Conservation (phyloP, 306 rosid species). For the Sesbania bispinosa region DNA sequence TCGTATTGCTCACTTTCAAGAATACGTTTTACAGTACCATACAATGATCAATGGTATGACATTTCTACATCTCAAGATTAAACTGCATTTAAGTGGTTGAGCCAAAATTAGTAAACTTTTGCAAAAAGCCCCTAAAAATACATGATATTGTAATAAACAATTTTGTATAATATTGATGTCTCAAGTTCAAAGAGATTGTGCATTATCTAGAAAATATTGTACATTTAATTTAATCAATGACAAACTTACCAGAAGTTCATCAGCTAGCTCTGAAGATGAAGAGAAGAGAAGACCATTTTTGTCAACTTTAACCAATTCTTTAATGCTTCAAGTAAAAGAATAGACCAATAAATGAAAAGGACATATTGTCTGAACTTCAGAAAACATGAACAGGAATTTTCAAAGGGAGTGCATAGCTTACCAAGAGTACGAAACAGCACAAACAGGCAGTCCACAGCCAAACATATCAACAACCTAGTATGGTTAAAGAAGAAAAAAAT, state of each 20-base stretch:
- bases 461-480: constrained; percentile 95
- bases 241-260: constrained; percentile 78
- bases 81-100: no score
- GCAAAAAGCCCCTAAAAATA: no score
- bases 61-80: no score
- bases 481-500: constrained; percentile 1
- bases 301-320: constrained; percentile 83
- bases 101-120: no score
- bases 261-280: constrained; percentile 90
- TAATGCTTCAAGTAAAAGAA: constrained; percentile 53
- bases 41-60: no score
- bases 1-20: no score
- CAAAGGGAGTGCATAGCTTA: constrained; percentile 25
- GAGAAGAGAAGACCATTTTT: constrained; percentile 86
- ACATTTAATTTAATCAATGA: constrained; percentile 1
- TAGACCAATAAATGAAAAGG: constrained; percentile 16
- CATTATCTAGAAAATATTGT: background rate
- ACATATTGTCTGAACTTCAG: background rate
- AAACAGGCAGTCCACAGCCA: constrained; percentile 98
- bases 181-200: background rate
- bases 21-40: no score
- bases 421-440: constrained; percentile 99
- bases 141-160: background rate
- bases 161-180: background rate
- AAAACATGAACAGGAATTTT: background rate